Evolutionary conservation across 192 early-diverging fungal species (phyloP), one percentile per base, ranked within the genome.

Genomic region (Umbelopsis sp.): DNA sequence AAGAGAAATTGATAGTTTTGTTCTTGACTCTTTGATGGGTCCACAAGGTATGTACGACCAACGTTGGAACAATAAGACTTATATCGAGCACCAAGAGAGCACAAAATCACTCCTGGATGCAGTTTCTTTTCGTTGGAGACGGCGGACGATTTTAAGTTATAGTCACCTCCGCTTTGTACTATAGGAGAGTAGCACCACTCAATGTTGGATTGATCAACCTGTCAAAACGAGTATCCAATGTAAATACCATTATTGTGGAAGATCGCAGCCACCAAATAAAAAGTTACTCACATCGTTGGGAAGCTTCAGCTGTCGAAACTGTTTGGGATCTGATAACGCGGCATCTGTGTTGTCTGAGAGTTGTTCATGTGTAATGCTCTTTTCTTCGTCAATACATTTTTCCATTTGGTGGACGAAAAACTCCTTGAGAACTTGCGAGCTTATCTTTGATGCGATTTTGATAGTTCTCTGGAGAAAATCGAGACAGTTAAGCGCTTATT

Each of bases 181-280:
- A 97, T 94, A 9, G 98, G 98, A 9, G 89, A 82, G 49, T 96
- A 94, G 73, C 95, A 94, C 93, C 93, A 95, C 52, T 99, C 98
- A 11, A 89, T 80, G 67, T 87, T 83, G 20, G 90, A 91, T 38
- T 86, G 78, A n/a, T 88, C 82, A 21, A 85, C 74, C 86, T 88
- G 45, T 17, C 51, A 0, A 20, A 38, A n/a, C 9, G 21, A 41
- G 44, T 59, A 38, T 21, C 56, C 14, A 11, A n/a, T 68, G 47
- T 31, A 4, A 71, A 21, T 65, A 26, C 32, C 36, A 36, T 29
- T 24, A 8, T 70, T 24, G 25, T 11, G 34, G 11, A 47, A n/a
- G n/a, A n/a, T n/a, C n/a, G 29, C 31, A 21, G 21, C 25, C 31
- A 32, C 1, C 22, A 66, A 1, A 24, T 43, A 21, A 12, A 49